Evolutionary conservation across 306 rosid species (phyloP).

Genomic region (Inga leiocalycina): DNA sequence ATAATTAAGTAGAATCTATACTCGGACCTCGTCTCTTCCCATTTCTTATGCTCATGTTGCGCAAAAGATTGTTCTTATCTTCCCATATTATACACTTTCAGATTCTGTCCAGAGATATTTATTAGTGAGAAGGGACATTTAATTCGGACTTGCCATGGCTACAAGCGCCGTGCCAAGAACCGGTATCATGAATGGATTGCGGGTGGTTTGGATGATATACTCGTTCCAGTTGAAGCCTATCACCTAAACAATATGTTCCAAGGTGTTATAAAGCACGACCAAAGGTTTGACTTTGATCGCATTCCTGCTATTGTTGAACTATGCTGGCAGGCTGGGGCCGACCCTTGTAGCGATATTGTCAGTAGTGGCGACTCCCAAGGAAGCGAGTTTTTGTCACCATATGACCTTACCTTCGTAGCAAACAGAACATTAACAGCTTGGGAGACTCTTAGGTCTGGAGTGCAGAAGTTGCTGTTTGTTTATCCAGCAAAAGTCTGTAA

Average conservation of each 20-base stretch:
- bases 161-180: constrained; percentile 40
- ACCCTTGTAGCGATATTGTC: constrained; percentile 31
- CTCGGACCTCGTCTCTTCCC: not conserved
- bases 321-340: constrained; percentile 78
- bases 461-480: not conserved
- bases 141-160: not conserved
- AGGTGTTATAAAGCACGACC: not conserved
- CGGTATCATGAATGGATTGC: constrained; percentile 57
- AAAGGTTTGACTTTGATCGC: not conserved
- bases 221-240: constrained; percentile 75
- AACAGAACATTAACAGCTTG: not conserved
- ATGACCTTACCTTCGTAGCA: not conserved
- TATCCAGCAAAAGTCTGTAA: not conserved
- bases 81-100: not conserved
- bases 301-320: not conserved
- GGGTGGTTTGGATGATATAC: constrained; percentile 58
- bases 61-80: not conserved
- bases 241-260: not conserved
- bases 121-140: not conserved
- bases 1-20: not conserved
- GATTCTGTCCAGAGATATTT: not conserved
- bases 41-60: not conserved
- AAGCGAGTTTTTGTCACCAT: not conserved
- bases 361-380: not conserved
- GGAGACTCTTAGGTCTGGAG: not conserved